These are phyloP conservation scores for Gossypioides kirkii DNA, from an alignment of 345 rosid species.

Conservation along the genomic window DNA sequence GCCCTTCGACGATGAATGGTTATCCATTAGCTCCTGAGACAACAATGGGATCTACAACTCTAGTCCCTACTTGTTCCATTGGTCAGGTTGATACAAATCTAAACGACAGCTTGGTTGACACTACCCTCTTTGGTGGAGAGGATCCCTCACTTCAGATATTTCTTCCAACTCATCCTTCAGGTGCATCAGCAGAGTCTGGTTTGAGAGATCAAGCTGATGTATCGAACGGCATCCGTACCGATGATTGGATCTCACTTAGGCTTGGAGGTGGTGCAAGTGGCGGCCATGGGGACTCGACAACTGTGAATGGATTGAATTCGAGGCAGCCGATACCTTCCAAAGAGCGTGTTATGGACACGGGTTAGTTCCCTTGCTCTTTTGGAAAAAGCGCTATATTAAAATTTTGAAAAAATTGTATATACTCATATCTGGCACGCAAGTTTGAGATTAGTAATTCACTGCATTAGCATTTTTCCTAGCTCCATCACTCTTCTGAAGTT, in stretches of 20 bases:
- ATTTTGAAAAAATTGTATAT: too few relatives aligned
- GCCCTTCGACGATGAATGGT: conserved; percentile 54
- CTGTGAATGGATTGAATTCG: conserved; percentile 48
- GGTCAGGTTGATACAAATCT: conserved; percentile 41
- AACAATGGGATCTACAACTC: conserved; percentile 35
- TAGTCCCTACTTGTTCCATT: conserved; percentile 47
- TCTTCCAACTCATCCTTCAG: conserved; percentile 79
- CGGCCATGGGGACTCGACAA: conserved; percentile 41
- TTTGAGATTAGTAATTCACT: neutral
- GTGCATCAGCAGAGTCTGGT: conserved; percentile 52
- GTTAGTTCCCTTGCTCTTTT: conserved; percentile 47
- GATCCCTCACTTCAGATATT: conserved; percentile 96
- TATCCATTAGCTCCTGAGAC: conserved; percentile 56
- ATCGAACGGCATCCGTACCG: conserved; percentile 70
- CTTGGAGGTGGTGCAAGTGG: conserved; percentile 71
- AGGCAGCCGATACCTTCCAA: conserved; percentile 50
- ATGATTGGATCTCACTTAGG: conserved; percentile 92
- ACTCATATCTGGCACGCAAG: too few relatives aligned
- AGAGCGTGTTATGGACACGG: conserved; percentile 55
- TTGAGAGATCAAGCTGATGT: conserved; percentile 57
- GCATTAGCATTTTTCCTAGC: neutral
- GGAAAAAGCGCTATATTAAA: neutral
- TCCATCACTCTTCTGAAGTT: neutral
- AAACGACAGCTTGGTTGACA: conserved; percentile 71
- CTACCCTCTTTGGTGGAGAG: conserved; percentile 68